These are phyloP conservation scores for Venturia effusa DNA, from an alignment of 2,329 filamentous ascomycete species.

Conservation along the genomic window DNA sequence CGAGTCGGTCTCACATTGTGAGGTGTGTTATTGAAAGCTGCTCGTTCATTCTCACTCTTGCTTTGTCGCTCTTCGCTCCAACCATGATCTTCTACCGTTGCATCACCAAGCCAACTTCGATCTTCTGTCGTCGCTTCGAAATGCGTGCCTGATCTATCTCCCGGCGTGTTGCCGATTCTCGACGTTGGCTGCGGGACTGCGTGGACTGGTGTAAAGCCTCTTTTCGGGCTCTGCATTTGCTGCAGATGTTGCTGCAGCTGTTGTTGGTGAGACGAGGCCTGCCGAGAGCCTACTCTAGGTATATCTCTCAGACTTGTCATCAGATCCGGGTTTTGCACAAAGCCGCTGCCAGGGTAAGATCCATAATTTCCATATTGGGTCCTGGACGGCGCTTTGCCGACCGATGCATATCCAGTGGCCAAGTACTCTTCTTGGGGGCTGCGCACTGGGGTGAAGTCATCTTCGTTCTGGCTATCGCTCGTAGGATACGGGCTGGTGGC, in stretches of 20 bases:
- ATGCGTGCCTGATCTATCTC: background rate
- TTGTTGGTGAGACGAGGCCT: constrained; percentile 4
- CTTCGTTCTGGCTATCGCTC: constrained; percentile 7
- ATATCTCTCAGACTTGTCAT: constrained; percentile 3
- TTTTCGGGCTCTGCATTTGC: background rate
- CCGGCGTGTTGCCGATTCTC: background rate
- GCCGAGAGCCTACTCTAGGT: background rate
- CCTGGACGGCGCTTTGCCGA: background rate
- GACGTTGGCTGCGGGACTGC: background rate
- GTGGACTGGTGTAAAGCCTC: background rate
- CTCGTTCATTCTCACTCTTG: background rate
- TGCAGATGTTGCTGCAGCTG: background rate
- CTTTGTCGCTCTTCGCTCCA: background rate
- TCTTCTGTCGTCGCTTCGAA: constrained; percentile 1
- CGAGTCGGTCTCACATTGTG: constrained; percentile 6
- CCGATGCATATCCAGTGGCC: background rate
- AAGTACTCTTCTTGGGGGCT: background rate
- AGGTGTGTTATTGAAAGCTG: background rate
- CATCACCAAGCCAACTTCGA: constrained; percentile 6
- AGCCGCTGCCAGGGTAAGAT: background rate
- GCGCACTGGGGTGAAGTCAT: background rate
- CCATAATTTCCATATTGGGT: background rate
- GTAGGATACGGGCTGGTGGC: background rate
- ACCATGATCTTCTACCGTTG: background rate
- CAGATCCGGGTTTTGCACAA: background rate